Evolutionary conservation across 2,329 filamentous ascomycete species (phyloP).

Genomic region (Mycosphaerella sp.): DNA sequence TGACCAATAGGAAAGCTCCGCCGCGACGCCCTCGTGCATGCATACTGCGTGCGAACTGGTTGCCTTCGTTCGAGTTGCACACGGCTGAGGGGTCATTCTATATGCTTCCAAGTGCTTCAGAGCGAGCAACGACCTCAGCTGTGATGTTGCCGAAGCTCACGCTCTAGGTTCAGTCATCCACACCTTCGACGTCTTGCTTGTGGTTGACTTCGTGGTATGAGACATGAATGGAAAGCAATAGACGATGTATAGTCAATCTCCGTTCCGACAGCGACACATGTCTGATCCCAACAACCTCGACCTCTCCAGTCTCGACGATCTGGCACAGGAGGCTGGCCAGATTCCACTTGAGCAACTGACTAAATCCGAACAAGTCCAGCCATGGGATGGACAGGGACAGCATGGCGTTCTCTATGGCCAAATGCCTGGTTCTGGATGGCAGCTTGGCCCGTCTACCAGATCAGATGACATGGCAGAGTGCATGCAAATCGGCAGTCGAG

Average conservation of each 20-base stretch:
- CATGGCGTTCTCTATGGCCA: neutral
- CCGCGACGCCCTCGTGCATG: slow-evolving; percentile 8
- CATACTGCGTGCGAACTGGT: slow-evolving; percentile 4
- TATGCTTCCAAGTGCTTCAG: neutral
- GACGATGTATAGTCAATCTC: neutral
- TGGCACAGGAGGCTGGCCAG: slow-evolving; percentile 3
- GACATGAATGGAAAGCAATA: neutral
- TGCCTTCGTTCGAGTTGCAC: slow-evolving; percentile 11
- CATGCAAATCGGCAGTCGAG: neutral
- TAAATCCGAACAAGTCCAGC: slow-evolving; percentile 9
- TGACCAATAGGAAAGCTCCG: slow-evolving; percentile 6
- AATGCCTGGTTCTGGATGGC: neutral
- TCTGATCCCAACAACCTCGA: slow-evolving; percentile 5
- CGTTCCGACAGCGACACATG: neutral
- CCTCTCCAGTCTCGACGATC: slow-evolving; percentile 1
- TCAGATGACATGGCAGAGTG: neutral
- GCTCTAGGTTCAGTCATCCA: neutral
- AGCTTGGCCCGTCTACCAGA: neutral
- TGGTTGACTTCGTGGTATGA: neutral
- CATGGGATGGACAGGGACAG: slow-evolving; percentile 8
- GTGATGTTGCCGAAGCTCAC: neutral
- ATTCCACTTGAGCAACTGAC: slow-evolving; percentile 12
- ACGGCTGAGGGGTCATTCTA: slow-evolving; percentile 1
- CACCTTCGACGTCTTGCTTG: neutral
- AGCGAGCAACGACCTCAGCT: neutral